Evolutionary conservation across 306 rosid genomes (phyloP).

Genomic region (Abrus pulchellus): DNA sequence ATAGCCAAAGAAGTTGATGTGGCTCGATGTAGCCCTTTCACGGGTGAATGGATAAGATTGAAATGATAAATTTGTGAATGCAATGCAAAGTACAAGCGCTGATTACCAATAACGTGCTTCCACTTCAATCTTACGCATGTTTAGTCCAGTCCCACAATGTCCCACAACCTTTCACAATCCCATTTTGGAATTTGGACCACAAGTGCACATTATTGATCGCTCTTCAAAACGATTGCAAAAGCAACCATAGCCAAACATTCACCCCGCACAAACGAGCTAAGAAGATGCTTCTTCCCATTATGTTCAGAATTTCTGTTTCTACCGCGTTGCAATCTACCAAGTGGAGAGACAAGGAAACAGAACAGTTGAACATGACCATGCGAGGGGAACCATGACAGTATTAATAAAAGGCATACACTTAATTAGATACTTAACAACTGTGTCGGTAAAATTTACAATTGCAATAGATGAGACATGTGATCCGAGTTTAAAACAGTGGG

Average conservation of each 20-base stretch:
- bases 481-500: background rate
- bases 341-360: background rate
- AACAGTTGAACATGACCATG: background rate
- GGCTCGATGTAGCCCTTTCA: conserved; percentile 28
- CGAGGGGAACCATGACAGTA: background rate
- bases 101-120: conserved; percentile 10
- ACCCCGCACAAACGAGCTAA: background rate
- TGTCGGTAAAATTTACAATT: background rate
- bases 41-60: background rate
- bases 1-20: conserved; percentile 4
- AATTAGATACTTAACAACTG: background rate
- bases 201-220: conserved; percentile 3
- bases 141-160: conserved; percentile 37
- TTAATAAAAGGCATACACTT: background rate
- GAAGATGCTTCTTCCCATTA: background rate
- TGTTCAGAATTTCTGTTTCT: background rate
- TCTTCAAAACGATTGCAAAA: background rate
- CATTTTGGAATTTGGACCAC: conserved; percentile 9
- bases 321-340: background rate
- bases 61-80: background rate
- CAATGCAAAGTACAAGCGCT: background rate
- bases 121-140: conserved; percentile 28
- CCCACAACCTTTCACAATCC: background rate
- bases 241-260: background rate
- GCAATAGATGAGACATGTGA: background rate